Conservation (phyloP, 805 yeast species). For the Barnettozyma sp. region DNA sequence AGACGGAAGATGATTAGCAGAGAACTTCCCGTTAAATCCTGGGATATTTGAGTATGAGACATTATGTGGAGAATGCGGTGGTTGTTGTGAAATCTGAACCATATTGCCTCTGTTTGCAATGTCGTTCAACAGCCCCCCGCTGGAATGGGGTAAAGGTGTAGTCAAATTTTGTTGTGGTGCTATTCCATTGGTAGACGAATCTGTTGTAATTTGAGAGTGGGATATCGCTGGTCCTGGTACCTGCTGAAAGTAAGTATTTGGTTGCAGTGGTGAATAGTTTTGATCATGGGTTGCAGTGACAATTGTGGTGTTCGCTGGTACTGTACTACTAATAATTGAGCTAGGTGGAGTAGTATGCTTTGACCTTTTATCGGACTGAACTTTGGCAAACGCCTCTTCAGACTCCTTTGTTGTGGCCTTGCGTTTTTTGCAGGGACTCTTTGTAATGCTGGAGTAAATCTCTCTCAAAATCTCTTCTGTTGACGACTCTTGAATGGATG, state of each 20-base stretch:
- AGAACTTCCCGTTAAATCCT: background rate
- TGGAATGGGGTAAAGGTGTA: background rate
- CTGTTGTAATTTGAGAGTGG: background rate
- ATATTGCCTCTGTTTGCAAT: background rate
- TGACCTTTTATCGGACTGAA: conserved; percentile 1
- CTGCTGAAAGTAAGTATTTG: conserved; percentile 5
- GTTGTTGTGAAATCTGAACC: background rate
- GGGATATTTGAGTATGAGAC: background rate
- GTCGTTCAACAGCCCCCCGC: conserved; percentile 5
- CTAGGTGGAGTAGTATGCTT: background rate
- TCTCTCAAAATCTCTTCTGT: conserved; percentile 20
- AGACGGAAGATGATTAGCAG: background rate
- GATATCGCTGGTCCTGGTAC: conserved; percentile 1
- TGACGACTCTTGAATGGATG: conserved; percentile 16
- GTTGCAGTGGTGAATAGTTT: conserved; percentile 8
- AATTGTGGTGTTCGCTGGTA: background rate
- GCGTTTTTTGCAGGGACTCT: conserved; percentile 23
- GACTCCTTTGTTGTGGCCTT: conserved; percentile 18
- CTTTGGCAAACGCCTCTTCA: conserved; percentile 7
- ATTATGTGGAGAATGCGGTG: background rate
- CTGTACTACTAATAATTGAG: background rate
- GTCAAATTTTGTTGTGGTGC: background rate
- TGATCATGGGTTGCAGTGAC: background rate
- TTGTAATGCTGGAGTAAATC: conserved; percentile 19
- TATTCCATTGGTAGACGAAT: background rate